Percentiles rank a stretch among this genome's conserved stretches.
Evolutionary conservation across 495 filamentous ascomycete genomes (phyloP).

Genomic region (Aspergillus asperescens): DNA sequence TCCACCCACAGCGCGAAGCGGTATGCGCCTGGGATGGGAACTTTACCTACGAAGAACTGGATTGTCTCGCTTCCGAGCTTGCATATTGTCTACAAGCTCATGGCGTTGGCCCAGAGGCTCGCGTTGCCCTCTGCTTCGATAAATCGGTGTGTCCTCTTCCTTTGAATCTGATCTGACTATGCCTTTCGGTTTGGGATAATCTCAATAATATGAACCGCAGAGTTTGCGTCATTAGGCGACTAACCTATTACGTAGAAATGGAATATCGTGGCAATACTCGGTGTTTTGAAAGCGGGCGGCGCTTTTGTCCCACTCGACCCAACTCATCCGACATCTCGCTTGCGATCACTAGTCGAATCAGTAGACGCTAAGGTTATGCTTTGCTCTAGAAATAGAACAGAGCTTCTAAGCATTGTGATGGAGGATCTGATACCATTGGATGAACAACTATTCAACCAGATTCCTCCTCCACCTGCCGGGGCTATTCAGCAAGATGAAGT

Average conservation of each 20-base stretch:
- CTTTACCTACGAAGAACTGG: slow-evolving; percentile 52
- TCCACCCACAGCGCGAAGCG: slow-evolving; percentile 39
- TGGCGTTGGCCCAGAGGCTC: slow-evolving; percentile 43
- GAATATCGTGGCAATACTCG: slow-evolving; percentile 52
- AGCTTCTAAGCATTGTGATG: slow-evolving; percentile 24
- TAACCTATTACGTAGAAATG: slow-evolving; percentile 43
- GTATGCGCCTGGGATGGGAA: slow-evolving; percentile 56
- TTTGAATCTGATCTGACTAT: neutral
- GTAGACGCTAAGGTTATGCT: slow-evolving; percentile 45
- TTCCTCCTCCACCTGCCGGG: slow-evolving; percentile 19
- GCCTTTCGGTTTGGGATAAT: neutral
- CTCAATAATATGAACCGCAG: neutral
- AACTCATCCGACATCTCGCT: slow-evolving; percentile 47
- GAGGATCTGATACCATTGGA: slow-evolving; percentile 36
- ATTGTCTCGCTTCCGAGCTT: slow-evolving; percentile 41
- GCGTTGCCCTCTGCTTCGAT: slow-evolving; percentile 53
- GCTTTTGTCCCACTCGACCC: slow-evolving; percentile 57
- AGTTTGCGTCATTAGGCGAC: too few species aligned
- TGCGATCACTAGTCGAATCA: slow-evolving; percentile 39
- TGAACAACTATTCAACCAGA: slow-evolving; percentile 23
- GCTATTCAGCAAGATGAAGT: slow-evolving; percentile 26
- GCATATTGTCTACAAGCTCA: slow-evolving; percentile 42
- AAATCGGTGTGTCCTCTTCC: slow-evolving; percentile 43
- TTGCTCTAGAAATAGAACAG: slow-evolving; percentile 42
- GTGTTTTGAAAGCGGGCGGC: slow-evolving; percentile 55